A percentile compares a stretch with the other conserved stretches of the same genome.
Evolutionary conservation across 768 basidiomycete genomes (phyloP).

Genomic region (Boletus eberwhitei): DNA sequence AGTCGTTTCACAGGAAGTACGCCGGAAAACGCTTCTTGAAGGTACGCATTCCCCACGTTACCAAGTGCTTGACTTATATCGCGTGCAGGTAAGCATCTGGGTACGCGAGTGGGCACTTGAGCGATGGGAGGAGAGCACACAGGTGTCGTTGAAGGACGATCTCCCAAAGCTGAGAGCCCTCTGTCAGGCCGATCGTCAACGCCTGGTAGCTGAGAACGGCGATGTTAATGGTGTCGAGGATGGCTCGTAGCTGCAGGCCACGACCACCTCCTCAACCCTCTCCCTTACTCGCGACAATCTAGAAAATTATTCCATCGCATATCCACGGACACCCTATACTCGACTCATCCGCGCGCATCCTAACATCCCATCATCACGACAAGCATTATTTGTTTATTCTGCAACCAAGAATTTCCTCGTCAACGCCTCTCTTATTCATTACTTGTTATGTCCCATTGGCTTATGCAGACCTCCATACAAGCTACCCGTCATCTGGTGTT

Average conservation of each 20-base stretch:
- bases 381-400: slow-evolving; percentile 28
- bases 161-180: slow-evolving; percentile 35
- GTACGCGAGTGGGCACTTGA: slow-evolving; percentile 83
- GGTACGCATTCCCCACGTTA: slow-evolving; percentile 38
- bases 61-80: not conserved
- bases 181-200: slow-evolving; percentile 20
- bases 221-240: slow-evolving; percentile 8
- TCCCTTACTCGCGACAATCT: slow-evolving; percentile 11
- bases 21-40: slow-evolving; percentile 80
- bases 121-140: slow-evolving; percentile 62
- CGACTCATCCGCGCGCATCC: slow-evolving; percentile 19
- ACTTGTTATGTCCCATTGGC: slow-evolving; percentile 24
- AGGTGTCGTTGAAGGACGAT: slow-evolving; percentile 58
- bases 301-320: slow-evolving; percentile 24
- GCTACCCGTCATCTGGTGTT: slow-evolving; percentile 1
- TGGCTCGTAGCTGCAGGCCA: slow-evolving; percentile 12
- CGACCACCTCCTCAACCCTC: not conserved
- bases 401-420: slow-evolving; percentile 26
- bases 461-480: slow-evolving; percentile 10
- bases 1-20: slow-evolving; percentile 87
- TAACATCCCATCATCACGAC: slow-evolving; percentile 19
- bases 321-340: slow-evolving; percentile 27
- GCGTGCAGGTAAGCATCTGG: slow-evolving; percentile 68
- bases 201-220: slow-evolving; percentile 5
- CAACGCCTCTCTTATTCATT: slow-evolving; percentile 11